phyloP scores from a whole-genome alignment of 2,329 filamentous ascomycete genomes.

The Sordariomycetes sp. region DNA sequence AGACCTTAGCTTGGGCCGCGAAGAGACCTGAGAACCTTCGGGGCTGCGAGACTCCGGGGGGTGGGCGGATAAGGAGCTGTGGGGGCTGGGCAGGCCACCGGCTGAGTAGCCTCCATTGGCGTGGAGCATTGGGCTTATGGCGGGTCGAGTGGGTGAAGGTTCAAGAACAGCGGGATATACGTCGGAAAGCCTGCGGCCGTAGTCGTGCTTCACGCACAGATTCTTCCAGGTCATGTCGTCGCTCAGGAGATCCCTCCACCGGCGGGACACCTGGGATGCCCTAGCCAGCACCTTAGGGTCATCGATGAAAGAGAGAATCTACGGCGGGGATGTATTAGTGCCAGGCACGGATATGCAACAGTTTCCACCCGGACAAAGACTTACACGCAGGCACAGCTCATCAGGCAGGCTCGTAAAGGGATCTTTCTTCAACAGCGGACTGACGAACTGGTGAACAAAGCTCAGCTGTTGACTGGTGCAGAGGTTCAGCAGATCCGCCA shows the following conservation, averaged over 20 bases:
- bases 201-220: slow-evolving; percentile 91
- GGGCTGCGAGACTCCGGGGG: slow-evolving; percentile 39
- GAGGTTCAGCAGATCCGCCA: slow-evolving; percentile 82
- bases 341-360: background rate
- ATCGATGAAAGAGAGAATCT: slow-evolving; percentile 95
- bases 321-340: slow-evolving; percentile 5
- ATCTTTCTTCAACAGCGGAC: slow-evolving; percentile 88
- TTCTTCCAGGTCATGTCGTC: slow-evolving; percentile 99
- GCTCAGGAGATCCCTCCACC: slow-evolving; percentile 86
- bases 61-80: slow-evolving; percentile 34
- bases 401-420: slow-evolving; percentile 88
- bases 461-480: slow-evolving; percentile 93
- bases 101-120: background rate
- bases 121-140: slow-evolving; percentile 1
- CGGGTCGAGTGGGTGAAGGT: slow-evolving; percentile 1
- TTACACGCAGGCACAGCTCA: slow-evolving; percentile 80
- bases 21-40: slow-evolving; percentile 32
- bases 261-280: slow-evolving; percentile 88
- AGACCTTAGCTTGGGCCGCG: slow-evolving; percentile 59
- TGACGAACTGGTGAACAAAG: slow-evolving; percentile 94
- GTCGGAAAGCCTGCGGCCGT: slow-evolving; percentile 50
- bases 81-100: slow-evolving; percentile 14
- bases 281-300: slow-evolving; percentile 89
- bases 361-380: slow-evolving; percentile 18
- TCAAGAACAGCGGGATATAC: slow-evolving; percentile 16